phyloP scores from a whole-genome alignment of 2,329 filamentous ascomycete genomes.

The Hypoxylon sp. region DNA sequence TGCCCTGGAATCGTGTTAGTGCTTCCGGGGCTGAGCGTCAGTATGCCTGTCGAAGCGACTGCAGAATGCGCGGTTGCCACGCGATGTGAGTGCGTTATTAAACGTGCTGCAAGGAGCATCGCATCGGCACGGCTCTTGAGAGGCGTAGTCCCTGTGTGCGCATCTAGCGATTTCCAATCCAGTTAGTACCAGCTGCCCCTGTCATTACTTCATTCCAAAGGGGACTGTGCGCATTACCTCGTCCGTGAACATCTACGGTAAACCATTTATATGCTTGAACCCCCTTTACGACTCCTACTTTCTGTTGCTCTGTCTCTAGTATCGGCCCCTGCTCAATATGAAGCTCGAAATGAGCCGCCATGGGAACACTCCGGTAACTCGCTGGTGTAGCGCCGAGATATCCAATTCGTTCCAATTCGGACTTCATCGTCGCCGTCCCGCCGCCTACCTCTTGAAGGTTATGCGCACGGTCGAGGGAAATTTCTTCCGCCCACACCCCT shows the following conservation, averaged over 20 bases:
- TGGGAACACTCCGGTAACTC: constrained; percentile 70
- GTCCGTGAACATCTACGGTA: constrained; percentile 73
- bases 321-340: constrained; percentile 89
- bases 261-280: constrained; percentile 84
- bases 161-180: constrained; percentile 59
- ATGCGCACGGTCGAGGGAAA: constrained; percentile 72
- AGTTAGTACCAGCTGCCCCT: constrained; percentile 10
- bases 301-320: constrained; percentile 72
- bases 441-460: constrained; percentile 71
- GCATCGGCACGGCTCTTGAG: constrained; percentile 76
- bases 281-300: constrained; percentile 77
- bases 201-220: neutral
- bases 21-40: constrained; percentile 74
- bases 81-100: constrained; percentile 76
- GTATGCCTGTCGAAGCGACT: constrained; percentile 77
- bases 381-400: constrained; percentile 73
- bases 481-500: constrained; percentile 80
- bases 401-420: constrained; percentile 78
- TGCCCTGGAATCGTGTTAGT: constrained; percentile 80
- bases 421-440: constrained; percentile 73
- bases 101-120: constrained; percentile 73
- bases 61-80: constrained; percentile 71
- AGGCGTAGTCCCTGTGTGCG: constrained; percentile 81
- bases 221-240: constrained; percentile 50
- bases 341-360: constrained; percentile 84